A percentile compares a stretch with the other conserved stretches of the same genome.
Conservation (phyloP, 208 protist genomes). For the Trypanosoma mega region DNA sequence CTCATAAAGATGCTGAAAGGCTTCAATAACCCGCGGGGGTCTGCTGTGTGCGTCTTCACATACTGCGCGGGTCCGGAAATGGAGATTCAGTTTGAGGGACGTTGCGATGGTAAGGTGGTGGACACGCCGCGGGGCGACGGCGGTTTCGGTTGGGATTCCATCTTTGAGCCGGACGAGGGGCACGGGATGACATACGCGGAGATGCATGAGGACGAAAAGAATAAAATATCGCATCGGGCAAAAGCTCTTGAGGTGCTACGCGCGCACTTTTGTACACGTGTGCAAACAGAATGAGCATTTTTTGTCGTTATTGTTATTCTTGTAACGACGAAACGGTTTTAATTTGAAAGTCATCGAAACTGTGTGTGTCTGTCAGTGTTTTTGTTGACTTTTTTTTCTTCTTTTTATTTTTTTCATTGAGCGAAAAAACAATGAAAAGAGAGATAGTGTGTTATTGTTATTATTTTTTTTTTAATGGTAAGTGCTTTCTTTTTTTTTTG, state of each 20-base stretch:
- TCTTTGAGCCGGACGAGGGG: constrained; percentile 92
- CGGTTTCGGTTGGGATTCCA: constrained; percentile 95
- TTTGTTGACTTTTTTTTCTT: too few relatives aligned
- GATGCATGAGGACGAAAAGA: constrained; percentile 90
- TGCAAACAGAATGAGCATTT: neutral
- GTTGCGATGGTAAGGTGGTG: constrained; percentile 65
- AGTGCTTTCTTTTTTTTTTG: too few relatives aligned
- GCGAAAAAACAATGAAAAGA: constrained; percentile 1
- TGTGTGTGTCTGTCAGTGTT: too few relatives aligned
- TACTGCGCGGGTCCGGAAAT: constrained; percentile 27
- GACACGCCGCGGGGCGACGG: constrained; percentile 58
- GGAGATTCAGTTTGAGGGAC: constrained; percentile 70
- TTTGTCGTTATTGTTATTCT: constrained; percentile 11
- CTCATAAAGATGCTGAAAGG: constrained; percentile 92
- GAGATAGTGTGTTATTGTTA: neutral
- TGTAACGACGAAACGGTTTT: too few relatives aligned
- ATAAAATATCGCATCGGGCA: constrained; percentile 94
- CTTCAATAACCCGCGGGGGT: constrained; percentile 73
- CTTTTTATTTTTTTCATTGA: too few relatives aligned
- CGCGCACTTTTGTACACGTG: constrained; percentile 29
- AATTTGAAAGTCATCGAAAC: too few relatives aligned
- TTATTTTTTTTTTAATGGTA: constrained; percentile 18
- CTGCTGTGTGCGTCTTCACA: constrained; percentile 77
- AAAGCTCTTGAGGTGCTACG: constrained; percentile 61
- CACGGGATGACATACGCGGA: constrained; percentile 87